Evolutionary conservation across 192 early-diverging fungal genomes (phyloP), one percentile per base, ranked within the genome.

Genomic region (Backusella mclennaniae): DNA sequence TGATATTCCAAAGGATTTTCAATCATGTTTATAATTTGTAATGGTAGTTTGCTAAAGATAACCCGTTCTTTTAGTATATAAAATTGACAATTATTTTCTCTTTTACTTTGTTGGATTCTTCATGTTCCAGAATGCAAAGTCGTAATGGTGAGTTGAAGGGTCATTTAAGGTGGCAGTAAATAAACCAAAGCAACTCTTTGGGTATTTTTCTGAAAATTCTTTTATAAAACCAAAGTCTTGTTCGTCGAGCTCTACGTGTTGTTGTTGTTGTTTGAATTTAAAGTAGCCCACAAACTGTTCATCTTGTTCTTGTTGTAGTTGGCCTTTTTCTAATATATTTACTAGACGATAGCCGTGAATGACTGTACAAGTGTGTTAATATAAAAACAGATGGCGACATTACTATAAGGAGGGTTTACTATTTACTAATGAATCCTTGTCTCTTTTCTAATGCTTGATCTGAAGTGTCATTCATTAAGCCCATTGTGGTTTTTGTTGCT

Each of bases 61-160:
- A 19, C 33, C 33, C 33, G 33, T 33, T 33, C 33, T 33, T 49
- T 49, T 19, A 49, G 46, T 21, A 44, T 15, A 44, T 39, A 3
- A 0, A 39, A 33, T 33, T 3, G 33, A 3, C 33, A 33, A 33
- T 33, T 12, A 39, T 63, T 14, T 29, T 63, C 4, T 59, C 12
- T 59, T n/a, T 63, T 63, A 63, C 56, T 29, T 63, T 29, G 23
- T 29, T 63, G 56, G 56, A 23, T 63, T 63, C 56, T 29, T 63
- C 56, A 63, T 63, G 23, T 63, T 63, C 56, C 56, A 63, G 26
- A 63, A 63, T 63, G 56, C 56, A 63, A 63, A 63, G 4, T 29
- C 12, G 8, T 63, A 63, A 29, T 23, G 2, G 26, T 63, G 56
- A 26, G 56, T 63, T 12, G 56, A 63, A 29, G 56, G 26, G 56